Evolutionary conservation across 495 filamentous ascomycete genomes (phyloP), one percentile per base, ranked within the genome.

Genomic region (Podospora australis): DNA sequence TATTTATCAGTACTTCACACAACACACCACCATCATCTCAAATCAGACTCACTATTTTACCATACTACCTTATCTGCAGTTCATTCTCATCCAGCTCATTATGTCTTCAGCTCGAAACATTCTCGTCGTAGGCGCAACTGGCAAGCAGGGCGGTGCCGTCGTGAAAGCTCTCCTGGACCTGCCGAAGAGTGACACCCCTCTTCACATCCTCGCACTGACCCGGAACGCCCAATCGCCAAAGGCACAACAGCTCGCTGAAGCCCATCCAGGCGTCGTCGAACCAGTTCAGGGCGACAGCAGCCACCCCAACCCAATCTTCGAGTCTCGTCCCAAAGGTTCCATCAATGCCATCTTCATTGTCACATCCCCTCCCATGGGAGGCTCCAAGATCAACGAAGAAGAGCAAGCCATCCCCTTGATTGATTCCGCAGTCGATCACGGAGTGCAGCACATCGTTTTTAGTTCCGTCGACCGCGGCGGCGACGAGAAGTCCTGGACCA

Each of bases 201-300:
- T 82, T 62, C 73, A 79, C 42, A 80, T 90, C 55, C 74, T 89
- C 13, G 86, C 81, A 16, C 68, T 88, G 11, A 88, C 86, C 0
- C 81, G 86, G 38, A 72, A 84, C 48, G 46, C 75, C 6, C 49
- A 65, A 6, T 80, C 80, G 8, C 26, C 68, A 17, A 69, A 65
- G 11, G 81, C 84, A 0, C 66, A 78, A 55, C 66, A 69, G 34
- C 70, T 86, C 4, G 63, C 61, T 3, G 50, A 50, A 9, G 49
- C 55, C 28, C 50, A 65, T 55, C 56, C 59, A 17, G 48, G 43
- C n/a, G 14, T 50, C 38, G 60, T 83, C 39, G 69, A 72, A 25
- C 62, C 83, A 14, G 69, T 86, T 2, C 62, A 81, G 50, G 80
- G 83, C 44, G 68, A 85, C 60, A 65, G 77, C 2, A 67, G 74